Percentiles rank a stretch among this genome's conserved stretches.
Conservation (phyloP, 495 filamentous ascomycete species). For the Annulohypoxylon stygium region DNA sequence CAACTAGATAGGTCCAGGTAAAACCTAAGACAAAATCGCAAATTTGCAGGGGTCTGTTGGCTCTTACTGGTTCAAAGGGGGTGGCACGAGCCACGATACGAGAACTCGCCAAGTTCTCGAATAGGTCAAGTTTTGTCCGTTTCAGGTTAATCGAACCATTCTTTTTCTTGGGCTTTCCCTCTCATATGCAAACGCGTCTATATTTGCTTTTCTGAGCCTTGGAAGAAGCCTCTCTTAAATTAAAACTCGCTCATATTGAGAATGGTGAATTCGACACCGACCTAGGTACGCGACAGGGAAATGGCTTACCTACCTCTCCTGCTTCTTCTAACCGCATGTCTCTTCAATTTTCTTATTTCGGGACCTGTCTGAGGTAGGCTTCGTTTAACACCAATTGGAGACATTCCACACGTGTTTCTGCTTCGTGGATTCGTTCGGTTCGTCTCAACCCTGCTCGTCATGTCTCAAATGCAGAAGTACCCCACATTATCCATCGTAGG, state of each 20-base stretch:
- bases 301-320: not conserved
- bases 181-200: too few relatives aligned
- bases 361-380: not conserved
- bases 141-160: slow-evolving; percentile 17
- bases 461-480: slow-evolving; percentile 22
- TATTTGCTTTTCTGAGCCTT: not conserved
- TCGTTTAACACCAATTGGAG: not conserved
- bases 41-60: slow-evolving; percentile 21
- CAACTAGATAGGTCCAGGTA: not conserved
- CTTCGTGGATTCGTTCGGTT: slow-evolving; percentile 15
- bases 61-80: slow-evolving; percentile 17
- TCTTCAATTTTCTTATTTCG: not conserved
- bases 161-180: not conserved
- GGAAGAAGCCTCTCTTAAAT: not conserved
- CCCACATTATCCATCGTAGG: slow-evolving; percentile 11
- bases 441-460: slow-evolving; percentile 26
- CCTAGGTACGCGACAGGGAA: not conserved
- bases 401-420: slow-evolving; percentile 26
- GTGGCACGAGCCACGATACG: slow-evolving; percentile 33
- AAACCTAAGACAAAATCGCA: slow-evolving; percentile 9
- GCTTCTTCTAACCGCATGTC: not conserved
- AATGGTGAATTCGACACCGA: not conserved
- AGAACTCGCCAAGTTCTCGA: slow-evolving; percentile 24
- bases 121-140: slow-evolving; percentile 20
- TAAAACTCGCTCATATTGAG: not conserved